These are phyloP conservation scores for Paratinospora sagittata DNA, from an alignment of 164 flowering plant species.

Conservation along the genomic window DNA sequence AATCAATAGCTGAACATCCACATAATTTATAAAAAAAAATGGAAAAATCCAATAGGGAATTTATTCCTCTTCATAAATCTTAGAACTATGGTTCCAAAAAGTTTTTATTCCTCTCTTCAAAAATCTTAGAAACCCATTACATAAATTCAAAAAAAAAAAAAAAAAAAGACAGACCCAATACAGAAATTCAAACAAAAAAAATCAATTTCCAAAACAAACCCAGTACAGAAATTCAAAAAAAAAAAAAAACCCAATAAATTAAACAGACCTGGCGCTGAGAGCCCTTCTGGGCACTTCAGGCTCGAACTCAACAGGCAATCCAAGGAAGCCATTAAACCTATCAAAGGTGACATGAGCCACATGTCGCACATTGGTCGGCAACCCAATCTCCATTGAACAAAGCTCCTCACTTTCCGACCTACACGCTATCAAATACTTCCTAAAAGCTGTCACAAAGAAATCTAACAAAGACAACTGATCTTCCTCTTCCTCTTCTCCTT, in stretches of 20 bases:
- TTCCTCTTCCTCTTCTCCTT: slow-evolving; percentile 22
- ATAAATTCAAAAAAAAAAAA: too few relatives aligned
- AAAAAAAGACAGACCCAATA: neutral
- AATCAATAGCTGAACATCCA: neutral
- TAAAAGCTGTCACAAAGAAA: slow-evolving; percentile 51
- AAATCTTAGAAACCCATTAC: neutral
- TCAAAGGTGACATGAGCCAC: slow-evolving; percentile 97
- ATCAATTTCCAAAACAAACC: neutral
- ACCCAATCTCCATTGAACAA: slow-evolving; percentile 75
- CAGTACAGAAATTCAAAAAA: neutral
- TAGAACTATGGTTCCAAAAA: neutral
- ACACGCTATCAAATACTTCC: slow-evolving; percentile 68
- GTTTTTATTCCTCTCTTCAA: too few relatives aligned
- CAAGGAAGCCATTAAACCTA: slow-evolving; percentile 85
- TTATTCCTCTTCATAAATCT: neutral
- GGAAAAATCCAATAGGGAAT: neutral
- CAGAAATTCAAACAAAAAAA: neutral
- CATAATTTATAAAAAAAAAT: neutral
- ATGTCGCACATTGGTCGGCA: slow-evolving; percentile 83
- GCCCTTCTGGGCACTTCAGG: slow-evolving; percentile 81
- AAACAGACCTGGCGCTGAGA: slow-evolving; percentile 85
- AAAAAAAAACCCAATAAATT: slow-evolving; percentile 3
- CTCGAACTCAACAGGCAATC: slow-evolving; percentile 91
- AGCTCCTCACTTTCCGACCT: slow-evolving; percentile 35
- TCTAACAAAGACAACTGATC: slow-evolving; percentile 66